Conservation (phyloP, 495 filamentous ascomycete genomes). For the Stereocaulon alpinum region DNA sequence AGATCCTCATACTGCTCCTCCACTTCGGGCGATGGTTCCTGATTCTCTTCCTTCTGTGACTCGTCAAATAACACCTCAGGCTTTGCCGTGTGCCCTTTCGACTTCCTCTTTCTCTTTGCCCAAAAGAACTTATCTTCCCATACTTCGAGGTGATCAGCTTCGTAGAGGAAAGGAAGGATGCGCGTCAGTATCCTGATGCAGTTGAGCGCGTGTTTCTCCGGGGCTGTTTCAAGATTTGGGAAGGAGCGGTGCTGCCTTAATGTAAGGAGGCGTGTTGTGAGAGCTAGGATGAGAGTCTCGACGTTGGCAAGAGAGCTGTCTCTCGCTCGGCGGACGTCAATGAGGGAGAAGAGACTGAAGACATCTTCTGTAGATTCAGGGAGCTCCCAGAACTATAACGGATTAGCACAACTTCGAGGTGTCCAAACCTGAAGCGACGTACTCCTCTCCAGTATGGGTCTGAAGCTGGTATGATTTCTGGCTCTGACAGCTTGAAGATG, state of each 20-base stretch:
- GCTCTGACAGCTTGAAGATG: conserved; percentile 92
- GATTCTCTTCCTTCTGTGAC: conserved; percentile 40
- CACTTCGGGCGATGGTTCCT: conserved; percentile 27
- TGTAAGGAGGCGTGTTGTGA: conserved; percentile 68
- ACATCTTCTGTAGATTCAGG: conserved; percentile 93
- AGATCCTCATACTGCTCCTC: conserved; percentile 58
- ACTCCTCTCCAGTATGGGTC: conserved; percentile 93
- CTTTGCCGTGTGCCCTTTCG: conserved; percentile 39
- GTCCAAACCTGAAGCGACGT: conserved; percentile 27
- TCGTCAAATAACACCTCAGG: conserved; percentile 85
- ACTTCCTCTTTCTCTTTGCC: conserved; percentile 57
- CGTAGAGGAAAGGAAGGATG: conserved; percentile 84
- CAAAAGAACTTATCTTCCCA: conserved; percentile 97
- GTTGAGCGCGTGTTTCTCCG: conserved; percentile 82
- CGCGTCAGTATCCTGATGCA: conserved; percentile 89
- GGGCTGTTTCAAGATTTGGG: conserved; percentile 79
- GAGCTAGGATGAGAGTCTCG: conserved; percentile 76
- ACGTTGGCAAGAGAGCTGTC: conserved; percentile 82
- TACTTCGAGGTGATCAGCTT: conserved; percentile 69
- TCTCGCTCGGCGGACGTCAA: conserved; percentile 84
- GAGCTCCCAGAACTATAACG: conserved; percentile 84
- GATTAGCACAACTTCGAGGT: conserved; percentile 16
- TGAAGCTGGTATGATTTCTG: conserved; percentile 74
- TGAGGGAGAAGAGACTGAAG: conserved; percentile 89
- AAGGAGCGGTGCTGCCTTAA: conserved; percentile 85